Conservation (phyloP, 768 basidiomycete species). For the Boletellus emodensis region DNA sequence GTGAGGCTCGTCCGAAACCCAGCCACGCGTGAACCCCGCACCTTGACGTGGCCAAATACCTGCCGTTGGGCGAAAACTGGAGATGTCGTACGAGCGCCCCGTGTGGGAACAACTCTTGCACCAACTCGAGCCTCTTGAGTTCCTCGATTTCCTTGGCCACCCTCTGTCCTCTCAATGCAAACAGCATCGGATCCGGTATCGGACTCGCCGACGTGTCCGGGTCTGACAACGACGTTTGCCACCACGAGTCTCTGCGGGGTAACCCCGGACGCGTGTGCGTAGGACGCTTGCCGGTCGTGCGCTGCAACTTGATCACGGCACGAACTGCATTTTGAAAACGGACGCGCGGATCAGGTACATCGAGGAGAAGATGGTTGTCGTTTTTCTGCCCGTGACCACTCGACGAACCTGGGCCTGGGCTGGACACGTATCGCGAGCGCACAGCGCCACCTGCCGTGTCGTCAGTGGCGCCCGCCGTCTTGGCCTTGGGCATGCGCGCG, state of each 20-base stretch:
- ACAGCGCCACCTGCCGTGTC: neutral
- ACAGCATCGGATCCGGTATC: conserved; percentile 12
- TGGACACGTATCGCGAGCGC: conserved; percentile 2
- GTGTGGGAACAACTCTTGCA: conserved; percentile 40
- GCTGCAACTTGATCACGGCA: conserved; percentile 40
- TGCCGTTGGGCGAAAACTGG: conserved; percentile 55
- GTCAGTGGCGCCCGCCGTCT: neutral
- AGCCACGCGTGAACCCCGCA: conserved; percentile 16
- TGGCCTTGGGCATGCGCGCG: neutral
- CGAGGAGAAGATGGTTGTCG: conserved; percentile 15
- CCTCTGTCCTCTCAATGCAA: conserved; percentile 35
- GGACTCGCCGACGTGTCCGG: conserved; percentile 13
- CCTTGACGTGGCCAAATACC: conserved; percentile 52
- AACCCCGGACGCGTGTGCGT: conserved; percentile 20
- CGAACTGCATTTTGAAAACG: conserved; percentile 42
- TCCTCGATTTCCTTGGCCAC: conserved; percentile 38
- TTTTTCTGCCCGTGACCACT: neutral
- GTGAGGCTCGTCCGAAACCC: neutral
- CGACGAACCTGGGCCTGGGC: conserved; percentile 2
- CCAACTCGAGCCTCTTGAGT: conserved; percentile 35
- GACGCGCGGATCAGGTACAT: conserved; percentile 22
- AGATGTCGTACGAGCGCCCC: conserved; percentile 50
- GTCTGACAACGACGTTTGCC: conserved; percentile 14
- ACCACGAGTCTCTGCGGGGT: conserved; percentile 26
- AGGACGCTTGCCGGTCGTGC: conserved; percentile 24